phyloP scores from a whole-genome alignment of 202 grass and related monocot genomes.

The Carex sylvatica region DNA sequence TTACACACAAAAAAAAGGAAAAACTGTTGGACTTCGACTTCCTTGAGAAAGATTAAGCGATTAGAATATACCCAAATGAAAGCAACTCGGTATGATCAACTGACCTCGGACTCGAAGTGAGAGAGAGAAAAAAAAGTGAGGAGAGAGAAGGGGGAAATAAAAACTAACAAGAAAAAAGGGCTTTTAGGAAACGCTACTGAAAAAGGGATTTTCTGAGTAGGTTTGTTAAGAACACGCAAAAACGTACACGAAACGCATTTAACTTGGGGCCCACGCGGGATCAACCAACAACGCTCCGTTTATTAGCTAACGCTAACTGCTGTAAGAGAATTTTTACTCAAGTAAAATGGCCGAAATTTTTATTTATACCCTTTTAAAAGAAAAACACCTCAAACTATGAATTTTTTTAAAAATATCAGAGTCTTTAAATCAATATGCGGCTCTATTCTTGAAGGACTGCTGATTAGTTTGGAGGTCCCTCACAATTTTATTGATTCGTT shows the following conservation, averaged over 20 bases:
- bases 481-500: no score
- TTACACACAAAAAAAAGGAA: background rate
- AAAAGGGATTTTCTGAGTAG: conserved; percentile 15
- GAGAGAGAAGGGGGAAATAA: background rate
- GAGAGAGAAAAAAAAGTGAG: background rate
- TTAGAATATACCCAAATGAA: background rate
- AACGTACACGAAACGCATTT: conserved; percentile 30
- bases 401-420: no score
- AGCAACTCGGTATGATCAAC: conserved; percentile 14
- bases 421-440: no score
- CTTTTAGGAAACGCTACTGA: conserved; percentile 10
- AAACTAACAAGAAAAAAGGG: conserved; percentile 11
- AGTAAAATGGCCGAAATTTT: background rate
- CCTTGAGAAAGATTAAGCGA: background rate
- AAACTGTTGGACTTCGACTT: background rate
- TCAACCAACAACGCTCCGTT: background rate
- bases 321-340: background rate
- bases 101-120: background rate
- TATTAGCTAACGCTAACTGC: background rate
- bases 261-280: background rate
- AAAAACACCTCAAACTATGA: no score
- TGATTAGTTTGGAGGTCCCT: no score
- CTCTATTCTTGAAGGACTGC: no score
- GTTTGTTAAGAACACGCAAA: conserved; percentile 27
- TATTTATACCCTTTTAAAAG: no score